These are phyloP conservation scores for Phlyctochytrium bullatum DNA, from an alignment of 192 early-diverging fungal species.

Conservation along the genomic window DNA sequence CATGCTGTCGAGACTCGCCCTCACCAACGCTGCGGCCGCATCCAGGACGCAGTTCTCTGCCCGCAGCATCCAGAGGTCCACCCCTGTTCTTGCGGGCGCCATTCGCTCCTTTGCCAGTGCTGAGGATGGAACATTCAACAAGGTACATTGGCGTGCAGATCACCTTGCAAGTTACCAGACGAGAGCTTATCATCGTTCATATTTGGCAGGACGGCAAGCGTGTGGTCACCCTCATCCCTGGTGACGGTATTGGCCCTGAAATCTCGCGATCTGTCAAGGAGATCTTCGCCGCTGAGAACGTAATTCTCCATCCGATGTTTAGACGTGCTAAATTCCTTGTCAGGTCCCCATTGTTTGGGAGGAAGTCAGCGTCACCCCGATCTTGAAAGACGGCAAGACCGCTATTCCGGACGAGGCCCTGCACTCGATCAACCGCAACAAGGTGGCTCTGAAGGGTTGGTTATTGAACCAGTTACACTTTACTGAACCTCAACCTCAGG, in stretches of 20 bases:
- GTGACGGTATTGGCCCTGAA: slow-evolving; percentile 98
- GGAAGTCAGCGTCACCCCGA: slow-evolving; percentile 87
- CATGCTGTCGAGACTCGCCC: too few relatives aligned
- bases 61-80: too few relatives aligned
- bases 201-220: slow-evolving; percentile 52
- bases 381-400: slow-evolving; percentile 88
- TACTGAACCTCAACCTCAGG: slow-evolving; percentile 24
- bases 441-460: slow-evolving; percentile 88
- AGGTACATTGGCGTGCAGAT: too few relatives aligned
- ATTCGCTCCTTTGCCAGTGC: too few relatives aligned
- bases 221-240: slow-evolving; percentile 90
- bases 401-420: slow-evolving; percentile 90
- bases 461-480: background rate
- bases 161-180: too few relatives aligned
- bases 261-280: slow-evolving; percentile 89
- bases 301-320: slow-evolving; percentile 35
- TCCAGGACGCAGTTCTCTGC: too few relatives aligned
- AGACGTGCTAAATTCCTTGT: background rate
- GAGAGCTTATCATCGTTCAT: too few relatives aligned
- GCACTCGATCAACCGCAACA: slow-evolving; percentile 90
- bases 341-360: slow-evolving; percentile 96
- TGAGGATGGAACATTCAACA: too few relatives aligned
- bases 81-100: too few relatives aligned
- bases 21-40: too few relatives aligned
- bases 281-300: slow-evolving; percentile 88